Percentiles rank a stretch among this genome's conserved stretches.
Evolutionary conservation across 1,284 basidiomycete species (phyloP).

Genomic region (Porogramme epimiltina): DNA sequence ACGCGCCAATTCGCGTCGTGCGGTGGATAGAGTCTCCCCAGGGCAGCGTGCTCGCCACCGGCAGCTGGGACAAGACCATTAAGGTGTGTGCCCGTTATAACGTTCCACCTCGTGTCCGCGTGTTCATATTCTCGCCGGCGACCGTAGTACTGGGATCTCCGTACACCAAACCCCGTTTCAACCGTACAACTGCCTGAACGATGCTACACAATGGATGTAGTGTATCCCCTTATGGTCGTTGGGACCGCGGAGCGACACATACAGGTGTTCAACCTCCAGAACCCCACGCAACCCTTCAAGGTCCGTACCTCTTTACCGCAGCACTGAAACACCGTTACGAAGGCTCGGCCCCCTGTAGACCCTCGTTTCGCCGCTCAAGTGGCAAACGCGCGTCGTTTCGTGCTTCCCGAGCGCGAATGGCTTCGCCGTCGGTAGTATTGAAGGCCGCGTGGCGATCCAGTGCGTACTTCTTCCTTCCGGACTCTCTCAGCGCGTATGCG

Average conservation of each 20-base stretch:
- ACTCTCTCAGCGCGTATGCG: neutral
- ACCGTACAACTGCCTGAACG: conserved; percentile 85
- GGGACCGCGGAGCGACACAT: conserved; percentile 94
- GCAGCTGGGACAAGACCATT: conserved; percentile 91
- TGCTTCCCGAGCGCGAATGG: conserved; percentile 85
- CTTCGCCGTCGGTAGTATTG: conserved; percentile 92
- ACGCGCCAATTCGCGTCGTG: conserved; percentile 79
- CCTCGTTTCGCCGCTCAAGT: conserved; percentile 85
- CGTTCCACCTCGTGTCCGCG: neutral
- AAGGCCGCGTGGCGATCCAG: conserved; percentile 97
- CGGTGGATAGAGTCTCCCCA: conserved; percentile 75
- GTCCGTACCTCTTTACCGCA: conserved; percentile 36
- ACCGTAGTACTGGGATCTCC: conserved; percentile 90
- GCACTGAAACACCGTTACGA: too few relatives aligned
- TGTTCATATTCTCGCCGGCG: too few relatives aligned
- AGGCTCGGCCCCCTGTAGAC: conserved; percentile 44
- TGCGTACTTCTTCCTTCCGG: conserved; percentile 42
- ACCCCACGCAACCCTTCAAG: conserved; percentile 77
- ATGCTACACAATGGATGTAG: conserved; percentile 87
- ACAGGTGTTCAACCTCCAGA: conserved; percentile 85
- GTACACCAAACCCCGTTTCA: conserved; percentile 72
- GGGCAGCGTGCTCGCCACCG: conserved; percentile 77
- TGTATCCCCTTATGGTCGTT: conserved; percentile 87
- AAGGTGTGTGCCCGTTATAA: conserved; percentile 51
- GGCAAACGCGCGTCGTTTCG: conserved; percentile 90